phyloP scores from a whole-genome alignment of 2,329 filamentous ascomycete species.

The Epicoccum sorghinum region DNA sequence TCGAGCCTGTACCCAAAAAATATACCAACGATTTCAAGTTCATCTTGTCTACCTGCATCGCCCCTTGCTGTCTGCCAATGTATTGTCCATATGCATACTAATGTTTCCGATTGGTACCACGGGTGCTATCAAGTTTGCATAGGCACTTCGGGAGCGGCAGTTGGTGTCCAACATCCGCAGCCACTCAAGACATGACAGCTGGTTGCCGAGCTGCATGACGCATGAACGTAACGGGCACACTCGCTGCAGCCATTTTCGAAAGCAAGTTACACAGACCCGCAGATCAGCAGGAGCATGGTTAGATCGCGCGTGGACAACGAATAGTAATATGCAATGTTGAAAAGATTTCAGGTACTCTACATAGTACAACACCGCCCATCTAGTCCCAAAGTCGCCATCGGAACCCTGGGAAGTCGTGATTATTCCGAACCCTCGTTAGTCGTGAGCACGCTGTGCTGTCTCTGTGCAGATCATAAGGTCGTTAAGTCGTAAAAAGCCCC shows the following conservation, averaged over 20 bases:
- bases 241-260: not conserved
- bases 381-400: conserved; percentile 4
- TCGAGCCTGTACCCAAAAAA: conserved; percentile 49
- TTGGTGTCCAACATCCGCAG: conserved; percentile 9
- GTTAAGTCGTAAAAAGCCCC: not conserved
- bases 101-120: conserved; percentile 9
- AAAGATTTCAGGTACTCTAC: conserved; percentile 22
- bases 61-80: no score
- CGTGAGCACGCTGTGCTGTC: conserved; percentile 1
- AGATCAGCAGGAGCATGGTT: no score
- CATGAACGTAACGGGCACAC: conserved; percentile 2
- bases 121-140: not conserved
- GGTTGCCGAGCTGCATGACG: conserved; percentile 25
- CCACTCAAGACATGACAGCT: conserved; percentile 40
- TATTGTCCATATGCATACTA: not conserved
- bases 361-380: conserved; percentile 19
- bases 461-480: not conserved
- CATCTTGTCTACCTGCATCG: not conserved
- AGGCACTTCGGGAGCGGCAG: not conserved
- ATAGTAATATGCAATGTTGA: no score
- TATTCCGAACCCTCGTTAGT: conserved; percentile 15
- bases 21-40: conserved; percentile 46
- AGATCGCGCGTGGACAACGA: not conserved
- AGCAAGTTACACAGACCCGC: not conserved
- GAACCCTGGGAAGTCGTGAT: conserved; percentile 6